These are phyloP conservation scores for Pisolithus sp. DNA, from an alignment of 768 basidiomycete species.

Conservation along the genomic window DNA sequence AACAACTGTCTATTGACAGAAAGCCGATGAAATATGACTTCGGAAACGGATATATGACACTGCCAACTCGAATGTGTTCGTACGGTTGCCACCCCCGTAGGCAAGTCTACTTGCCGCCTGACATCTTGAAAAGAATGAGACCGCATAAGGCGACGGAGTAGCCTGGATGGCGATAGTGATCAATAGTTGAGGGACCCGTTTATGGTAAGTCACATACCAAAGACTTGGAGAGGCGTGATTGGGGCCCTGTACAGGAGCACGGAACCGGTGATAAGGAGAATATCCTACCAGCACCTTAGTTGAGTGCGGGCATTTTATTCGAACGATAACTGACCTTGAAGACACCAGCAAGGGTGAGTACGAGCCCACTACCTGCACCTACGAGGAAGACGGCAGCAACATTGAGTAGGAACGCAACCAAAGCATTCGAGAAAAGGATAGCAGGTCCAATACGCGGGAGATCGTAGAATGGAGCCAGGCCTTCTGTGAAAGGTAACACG, in stretches of 20 bases:
- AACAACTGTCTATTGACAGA: too few species aligned
- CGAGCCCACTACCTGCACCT: conserved; percentile 77
- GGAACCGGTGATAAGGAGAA: conserved; percentile 87
- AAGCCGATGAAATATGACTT: too few species aligned
- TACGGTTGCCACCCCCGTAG: background rate
- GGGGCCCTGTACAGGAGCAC: conserved; percentile 77
- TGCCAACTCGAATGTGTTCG: background rate
- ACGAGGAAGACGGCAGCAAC: conserved; percentile 94
- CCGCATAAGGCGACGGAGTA: conserved; percentile 86
- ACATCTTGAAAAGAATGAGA: conserved; percentile 79
- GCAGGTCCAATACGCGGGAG: conserved; percentile 58
- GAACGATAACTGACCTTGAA: conserved; percentile 57
- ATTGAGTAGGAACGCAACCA: conserved; percentile 83
- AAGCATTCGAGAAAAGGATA: conserved; percentile 77
- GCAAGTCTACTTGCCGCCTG: conserved; percentile 47
- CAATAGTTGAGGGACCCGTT: conserved; percentile 1
- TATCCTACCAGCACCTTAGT: conserved; percentile 49
- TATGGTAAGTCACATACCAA: conserved; percentile 43
- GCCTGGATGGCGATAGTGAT: conserved; percentile 35
- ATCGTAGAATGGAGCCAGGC: conserved; percentile 77
- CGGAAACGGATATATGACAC: too few species aligned
- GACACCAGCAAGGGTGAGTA: conserved; percentile 90
- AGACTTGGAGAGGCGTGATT: conserved; percentile 78
- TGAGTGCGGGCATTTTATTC: background rate
- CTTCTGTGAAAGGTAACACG: conserved; percentile 89